Base-by-base conservation (phyloP, 768 basidiomycete genomes). In the Imleria badia region DNA sequence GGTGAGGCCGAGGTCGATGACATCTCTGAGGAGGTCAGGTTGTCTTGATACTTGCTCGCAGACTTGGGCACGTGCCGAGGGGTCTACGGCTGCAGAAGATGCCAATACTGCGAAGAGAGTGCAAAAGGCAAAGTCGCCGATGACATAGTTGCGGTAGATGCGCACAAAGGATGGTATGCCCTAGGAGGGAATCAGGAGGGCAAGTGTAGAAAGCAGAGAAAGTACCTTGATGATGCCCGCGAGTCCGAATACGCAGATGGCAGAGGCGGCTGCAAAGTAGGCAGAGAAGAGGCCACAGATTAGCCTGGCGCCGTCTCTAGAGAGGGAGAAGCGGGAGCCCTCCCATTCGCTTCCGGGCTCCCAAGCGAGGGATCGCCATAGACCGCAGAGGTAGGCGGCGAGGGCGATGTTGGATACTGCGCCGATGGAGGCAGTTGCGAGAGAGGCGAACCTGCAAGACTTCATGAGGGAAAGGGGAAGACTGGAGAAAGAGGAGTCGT, bases 111-210 rank as follows among this genome's bases (percentile, higher is more conserved):
- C 80, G 39, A 81, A 78, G 51, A 88, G 73, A 7, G 83, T 76
- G 68, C 82, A 82, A 71, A 89, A 87, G 5, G 80, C 78, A 64
- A 91, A 84, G 72, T 91, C 89, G 48, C 86, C 89, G 58, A 89
- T 83, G 52, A 88, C 83, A 60, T 86, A 91, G 74, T 89, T 89
- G 57, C 89, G 84, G 73, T 90, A 92, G 61, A 92, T 84, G 51
- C 87, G 86, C 47, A 92, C 82, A 58, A 84, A 81, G 1, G 82
- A 73, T 5, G 84, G 75, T 56, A 81, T 81, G 64, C 75, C 80
- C 89, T 91, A 60, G 12, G 13, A n/a, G 19, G 15, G 22, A 23
- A 30, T 52, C 10, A 59, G 51, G 42, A 1, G 47, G 17, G 26
- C 23, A 12, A 35, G 30, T 26, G 17, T 35, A 30, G 7, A 48